Evolutionary conservation across 768 basidiomycete genomes (phyloP), one percentile per base, ranked within the genome.

Genomic region (Royoungia palumana): DNA sequence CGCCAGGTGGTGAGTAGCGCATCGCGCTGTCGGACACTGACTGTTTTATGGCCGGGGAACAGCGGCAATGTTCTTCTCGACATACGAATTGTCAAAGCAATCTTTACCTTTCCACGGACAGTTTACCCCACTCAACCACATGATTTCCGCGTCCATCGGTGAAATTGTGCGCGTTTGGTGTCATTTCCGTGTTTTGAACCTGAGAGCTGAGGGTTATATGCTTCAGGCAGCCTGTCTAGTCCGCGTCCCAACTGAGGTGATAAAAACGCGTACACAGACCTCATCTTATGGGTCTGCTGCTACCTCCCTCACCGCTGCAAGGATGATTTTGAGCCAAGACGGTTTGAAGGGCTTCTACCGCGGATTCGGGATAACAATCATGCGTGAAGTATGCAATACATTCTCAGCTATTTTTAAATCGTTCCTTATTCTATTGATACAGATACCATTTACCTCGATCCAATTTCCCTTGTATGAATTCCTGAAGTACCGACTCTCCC

Each of bases 11-110:
- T 94, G 64, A 54, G 72, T 47, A 16, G 16, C 43, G 11, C n/a
- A 0, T 39, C 32, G 37, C n/a, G 16, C 14, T 30, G n/a, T 41
- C n/a, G 11, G 32, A 32, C 32, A 34, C 35, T 12, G 17, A 25
- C 41, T 27, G n/a, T 21, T 44, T 20, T 22, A 46, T 47, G 45
- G 54, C 41, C 5, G 24, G 21, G 35, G 44, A 50, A 21, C 59
- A 98, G 96, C 96, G 49, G 94, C 94, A 5, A 81, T 81, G 0
- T 99, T 99, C 76, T 99, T 99, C 68, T 87, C 89, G 17, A 89
- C 85, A 0, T 99, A 99, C 64, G 94, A 98, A 61, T 79, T 81
- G 6, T 75, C 94, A 58, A 99, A 99, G 68, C 77, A 78, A 46
- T 69, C 65, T n/a, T 65, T 92, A 0, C 89, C 92, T 0, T 60